Evolutionary conservation across 2,329 filamentous ascomycete species (phyloP).

Genomic region (Apiospora rasikravindrae): DNA sequence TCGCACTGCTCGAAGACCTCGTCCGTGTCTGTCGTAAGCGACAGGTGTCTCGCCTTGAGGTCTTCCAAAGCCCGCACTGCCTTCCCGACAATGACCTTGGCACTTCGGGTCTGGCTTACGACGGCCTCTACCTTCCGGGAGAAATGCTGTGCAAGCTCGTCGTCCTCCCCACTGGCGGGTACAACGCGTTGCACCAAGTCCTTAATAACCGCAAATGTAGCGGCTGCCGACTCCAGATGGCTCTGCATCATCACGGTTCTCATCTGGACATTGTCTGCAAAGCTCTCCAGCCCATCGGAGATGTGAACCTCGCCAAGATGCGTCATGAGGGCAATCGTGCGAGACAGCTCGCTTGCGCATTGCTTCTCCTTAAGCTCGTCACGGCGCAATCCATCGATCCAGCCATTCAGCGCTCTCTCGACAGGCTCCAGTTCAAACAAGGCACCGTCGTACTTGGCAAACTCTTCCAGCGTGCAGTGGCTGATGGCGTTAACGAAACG

Average conservation of each 20-base stretch:
- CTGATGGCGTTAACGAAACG: constrained; percentile 83
- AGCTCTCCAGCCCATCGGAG: constrained; percentile 69
- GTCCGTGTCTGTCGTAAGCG: constrained; percentile 69
- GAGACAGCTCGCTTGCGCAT: constrained; percentile 80
- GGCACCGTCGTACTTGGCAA: constrained; percentile 78
- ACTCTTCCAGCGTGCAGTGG: constrained; percentile 78
- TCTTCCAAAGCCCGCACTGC: constrained; percentile 78
- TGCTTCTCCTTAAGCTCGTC: constrained; percentile 87
- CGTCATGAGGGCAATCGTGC: constrained; percentile 84
- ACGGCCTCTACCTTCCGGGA: constrained; percentile 73
- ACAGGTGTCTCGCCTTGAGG: constrained; percentile 75
- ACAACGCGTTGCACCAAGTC: constrained; percentile 71
- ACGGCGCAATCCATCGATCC: constrained; percentile 82
- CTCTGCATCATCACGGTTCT: constrained; percentile 77
- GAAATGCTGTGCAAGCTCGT: constrained; percentile 71
- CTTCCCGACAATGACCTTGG: constrained; percentile 84
- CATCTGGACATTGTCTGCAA: constrained; percentile 82
- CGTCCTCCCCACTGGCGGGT: constrained; percentile 62
- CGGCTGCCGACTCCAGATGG: constrained; percentile 78
- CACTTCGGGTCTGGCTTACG: constrained; percentile 76
- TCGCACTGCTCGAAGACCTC: constrained; percentile 75
- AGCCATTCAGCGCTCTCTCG: constrained; percentile 84
- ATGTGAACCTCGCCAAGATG: constrained; percentile 86
- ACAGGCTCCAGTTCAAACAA: constrained; percentile 90
- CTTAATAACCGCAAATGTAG: constrained; percentile 67